Conservation (phyloP, 768 basidiomycete genomes). For the Pleurotus pulmonarius region DNA sequence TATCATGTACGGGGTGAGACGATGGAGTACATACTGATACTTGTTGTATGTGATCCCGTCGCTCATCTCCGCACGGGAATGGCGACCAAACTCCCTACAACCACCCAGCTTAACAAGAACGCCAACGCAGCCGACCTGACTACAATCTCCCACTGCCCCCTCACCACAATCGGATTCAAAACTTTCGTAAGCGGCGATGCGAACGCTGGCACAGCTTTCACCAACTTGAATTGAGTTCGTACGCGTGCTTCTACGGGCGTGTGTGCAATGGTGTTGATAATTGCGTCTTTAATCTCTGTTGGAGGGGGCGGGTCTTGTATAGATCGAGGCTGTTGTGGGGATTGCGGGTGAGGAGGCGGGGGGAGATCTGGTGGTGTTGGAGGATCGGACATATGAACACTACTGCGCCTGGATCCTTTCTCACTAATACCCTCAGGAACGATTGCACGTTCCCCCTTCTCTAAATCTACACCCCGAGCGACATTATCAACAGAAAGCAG, state of each 20-base stretch:
- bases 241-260: conserved; percentile 19
- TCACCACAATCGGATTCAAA: conserved; percentile 62
- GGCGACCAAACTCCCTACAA: conserved; percentile 39
- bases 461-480: conserved; percentile 1
- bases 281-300: not conserved
- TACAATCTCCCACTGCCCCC: conserved; percentile 88
- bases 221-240: conserved; percentile 37
- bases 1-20: too few relatives aligned
- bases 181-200: conserved; percentile 65
- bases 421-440: not conserved
- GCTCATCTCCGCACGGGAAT: conserved; percentile 25
- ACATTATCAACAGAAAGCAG: conserved; percentile 14
- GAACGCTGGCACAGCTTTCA: conserved; percentile 66
- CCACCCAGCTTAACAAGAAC: conserved; percentile 36
- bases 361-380: not conserved
- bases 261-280: conserved; percentile 9
- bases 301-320: not conserved
- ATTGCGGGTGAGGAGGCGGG: not conserved
- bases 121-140: conserved; percentile 52
- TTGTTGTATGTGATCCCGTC: too few relatives aligned
- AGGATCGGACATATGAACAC: not conserved
- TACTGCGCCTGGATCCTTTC: not conserved
- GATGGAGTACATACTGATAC: too few relatives aligned
- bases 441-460: conserved; percentile 15
- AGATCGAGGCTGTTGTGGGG: not conserved